Base-by-base conservation (phyloP, 352 stramenopile species). In the Blastocystis sp. region DNA sequence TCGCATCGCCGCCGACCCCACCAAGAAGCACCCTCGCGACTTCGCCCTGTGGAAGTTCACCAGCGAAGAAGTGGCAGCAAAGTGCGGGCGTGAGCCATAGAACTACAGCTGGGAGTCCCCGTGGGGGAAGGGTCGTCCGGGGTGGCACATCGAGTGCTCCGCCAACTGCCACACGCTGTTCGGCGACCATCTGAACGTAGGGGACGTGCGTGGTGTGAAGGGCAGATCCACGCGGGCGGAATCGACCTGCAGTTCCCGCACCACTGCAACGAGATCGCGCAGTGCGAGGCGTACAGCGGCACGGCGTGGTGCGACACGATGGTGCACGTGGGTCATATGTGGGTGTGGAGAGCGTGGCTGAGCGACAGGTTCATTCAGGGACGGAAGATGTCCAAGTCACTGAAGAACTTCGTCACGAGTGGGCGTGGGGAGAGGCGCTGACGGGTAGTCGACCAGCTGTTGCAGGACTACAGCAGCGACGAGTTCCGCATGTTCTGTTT, bases 401-500 rank as follows among this genome's bases (percentile, higher is more conserved):
- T 98, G 9, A 98, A 98, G 92, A 99, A 98, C 91, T 98, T 98
- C 91, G 93, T 98, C 78, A 98, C 96, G 71, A 97, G 98, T 69
- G 48, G 48, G 48, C 6, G 6, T 57, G 48, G 48, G 48, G 6
- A 14, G 48, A 0, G 48, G 6, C 6, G 14, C 6, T 57, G 48
- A 57, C 6, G 48, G 6, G 48, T 57, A 57, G 48, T 84, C 42
- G 59, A 66, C 21, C 34, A 66, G 61, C 42, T 84, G 24, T 28
- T 84, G n/a, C 57, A 84, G 38, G 57, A 62, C 21, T 84, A 84
- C 28, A 69, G 54, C 40, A 59, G 45, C 38, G 57, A 84, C 74
- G 74, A 84, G 4, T 84, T 84, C 60, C 74, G 74, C 28, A 84
- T 84, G 74, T 84, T 84, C 57, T 84, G 74, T 42, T 42, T 84